Evolutionary conservation across 2,329 filamentous ascomycete genomes (phyloP).

Genomic region (Colletotrichum higginsianum): DNA sequence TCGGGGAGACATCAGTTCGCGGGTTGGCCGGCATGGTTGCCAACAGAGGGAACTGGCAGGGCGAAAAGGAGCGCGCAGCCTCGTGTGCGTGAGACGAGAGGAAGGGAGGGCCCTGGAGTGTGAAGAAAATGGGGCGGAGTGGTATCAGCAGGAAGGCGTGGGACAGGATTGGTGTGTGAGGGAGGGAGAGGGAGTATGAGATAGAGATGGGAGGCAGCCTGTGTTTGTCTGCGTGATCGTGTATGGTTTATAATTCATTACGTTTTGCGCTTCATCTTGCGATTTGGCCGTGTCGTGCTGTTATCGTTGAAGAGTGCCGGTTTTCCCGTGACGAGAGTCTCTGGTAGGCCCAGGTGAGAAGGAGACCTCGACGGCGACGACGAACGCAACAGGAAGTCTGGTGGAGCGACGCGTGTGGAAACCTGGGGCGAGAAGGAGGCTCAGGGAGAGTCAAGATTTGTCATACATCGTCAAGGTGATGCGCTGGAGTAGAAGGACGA

Average conservation of each 20-base stretch:
- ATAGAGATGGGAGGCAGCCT: neutral
- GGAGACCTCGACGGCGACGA: too few species aligned
- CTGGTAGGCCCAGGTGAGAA: neutral
- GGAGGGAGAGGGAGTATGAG: neutral
- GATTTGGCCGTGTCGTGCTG: neutral
- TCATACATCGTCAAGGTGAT: too few species aligned
- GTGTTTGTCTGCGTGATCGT: neutral
- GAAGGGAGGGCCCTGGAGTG: too few species aligned
- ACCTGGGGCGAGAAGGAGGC: too few species aligned
- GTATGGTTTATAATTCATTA: neutral
- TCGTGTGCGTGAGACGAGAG: neutral
- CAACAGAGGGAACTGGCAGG: constrained; percentile 24
- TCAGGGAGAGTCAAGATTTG: too few species aligned
- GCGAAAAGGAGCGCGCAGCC: neutral
- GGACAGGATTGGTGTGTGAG: neutral
- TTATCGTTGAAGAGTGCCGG: neutral
- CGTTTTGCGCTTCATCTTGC: neutral
- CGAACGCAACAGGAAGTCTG: too few species aligned
- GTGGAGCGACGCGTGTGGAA: too few species aligned
- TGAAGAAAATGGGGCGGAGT: neutral
- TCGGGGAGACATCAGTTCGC: constrained; percentile 34
- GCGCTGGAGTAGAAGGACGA: too few species aligned
- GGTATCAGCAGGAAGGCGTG: neutral
- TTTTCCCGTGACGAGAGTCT: neutral
- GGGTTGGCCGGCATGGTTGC: constrained; percentile 28